Base-by-base conservation (phyloP, 2,329 filamentous ascomycete genomes). In the Penicillium sp. region DNA sequence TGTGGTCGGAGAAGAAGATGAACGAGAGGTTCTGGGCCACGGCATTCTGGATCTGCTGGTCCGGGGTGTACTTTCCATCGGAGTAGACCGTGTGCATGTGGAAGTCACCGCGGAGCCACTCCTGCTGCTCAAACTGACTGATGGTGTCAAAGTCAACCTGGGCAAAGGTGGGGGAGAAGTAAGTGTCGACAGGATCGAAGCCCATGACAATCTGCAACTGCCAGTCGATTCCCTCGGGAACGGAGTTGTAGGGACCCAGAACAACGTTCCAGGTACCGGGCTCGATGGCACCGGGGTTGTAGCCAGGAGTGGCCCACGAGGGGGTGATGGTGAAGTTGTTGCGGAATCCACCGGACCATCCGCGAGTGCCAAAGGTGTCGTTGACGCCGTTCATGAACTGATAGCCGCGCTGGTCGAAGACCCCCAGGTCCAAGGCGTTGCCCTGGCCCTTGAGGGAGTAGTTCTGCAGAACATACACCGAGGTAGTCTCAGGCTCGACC, bases 31-130 rank as follows among this genome's bases (percentile, higher is more conserved):
- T 43, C 17, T 54, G 56, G 8, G 52, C 28, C 31, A 66, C 57
- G 4, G 43, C 43, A 31, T 31, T 14, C 10, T 47, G 43, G 15
- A 47, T 47, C 25, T 47, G 43, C 25, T 47, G 22, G 5, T 47
- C 25, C 6, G 43, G 43, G 5, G 43, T 47, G 15, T 47, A 47
- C 14, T 47, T 58, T 10, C 66, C 66, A 45, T 69, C 66, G 2
- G 66, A 68, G 53, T 69, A 67, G 50, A 68, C 56, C n/a, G 60
- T 63, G 59, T 69, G 66, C 64, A 68, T 66, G 52, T 68, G 66
- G 41, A 69, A 68, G 52, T 69, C 66, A 6, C 66, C 66, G 2
- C 66, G 59, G 11, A 63, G 63, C 66, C 66, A 68, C 14, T 39
- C 34, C 37, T 42, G 51, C 17, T 35, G 35, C 20, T 49, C 59